These are phyloP conservation scores for Agarophyton chilense DNA, from an alignment of 23 red algal species.

Conservation along the genomic window DNA sequence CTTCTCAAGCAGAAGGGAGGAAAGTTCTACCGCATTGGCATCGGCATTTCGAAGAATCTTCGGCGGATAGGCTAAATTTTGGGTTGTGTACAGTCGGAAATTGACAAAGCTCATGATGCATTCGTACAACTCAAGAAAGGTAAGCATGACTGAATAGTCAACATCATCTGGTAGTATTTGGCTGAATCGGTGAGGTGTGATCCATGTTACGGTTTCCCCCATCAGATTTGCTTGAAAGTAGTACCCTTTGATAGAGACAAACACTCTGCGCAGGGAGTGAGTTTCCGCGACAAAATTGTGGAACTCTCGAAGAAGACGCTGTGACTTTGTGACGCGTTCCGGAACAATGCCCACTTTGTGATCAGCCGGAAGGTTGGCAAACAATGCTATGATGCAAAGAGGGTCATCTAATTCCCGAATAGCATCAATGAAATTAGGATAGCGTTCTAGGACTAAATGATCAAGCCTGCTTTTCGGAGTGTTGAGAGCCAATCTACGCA, in stretches of 20 bases:
- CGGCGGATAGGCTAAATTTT: slow-evolving; percentile 74
- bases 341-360: slow-evolving; percentile 48
- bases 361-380: slow-evolving; percentile 72
- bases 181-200: slow-evolving; percentile 83
- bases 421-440: slow-evolving; percentile 87
- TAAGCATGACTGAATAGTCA: slow-evolving; percentile 90
- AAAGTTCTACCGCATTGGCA: slow-evolving; percentile 51
- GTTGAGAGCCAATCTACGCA: slow-evolving; percentile 51
- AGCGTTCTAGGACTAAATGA: slow-evolving; percentile 90
- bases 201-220: slow-evolving; percentile 76
- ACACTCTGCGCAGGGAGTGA: slow-evolving; percentile 70
- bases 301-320: slow-evolving; percentile 81
- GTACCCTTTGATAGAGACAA: slow-evolving; percentile 88
- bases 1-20: slow-evolving; percentile 35
- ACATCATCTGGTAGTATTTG: slow-evolving; percentile 86
- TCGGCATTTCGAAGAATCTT: slow-evolving; percentile 52
- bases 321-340: slow-evolving; percentile 53
- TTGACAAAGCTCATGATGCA: slow-evolving; percentile 91
- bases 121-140: slow-evolving; percentile 95
- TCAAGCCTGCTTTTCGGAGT: slow-evolving; percentile 80
- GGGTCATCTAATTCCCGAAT: slow-evolving; percentile 94
- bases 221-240: slow-evolving; percentile 87
- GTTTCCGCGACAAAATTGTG: slow-evolving; percentile 75
- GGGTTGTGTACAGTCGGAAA: slow-evolving; percentile 73
- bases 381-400: slow-evolving; percentile 77